Evolutionary conservation across 129 eudicot genomes (phyloP), one percentile per base, ranked within the genome.

Genomic region (Flaveria robusta): DNA sequence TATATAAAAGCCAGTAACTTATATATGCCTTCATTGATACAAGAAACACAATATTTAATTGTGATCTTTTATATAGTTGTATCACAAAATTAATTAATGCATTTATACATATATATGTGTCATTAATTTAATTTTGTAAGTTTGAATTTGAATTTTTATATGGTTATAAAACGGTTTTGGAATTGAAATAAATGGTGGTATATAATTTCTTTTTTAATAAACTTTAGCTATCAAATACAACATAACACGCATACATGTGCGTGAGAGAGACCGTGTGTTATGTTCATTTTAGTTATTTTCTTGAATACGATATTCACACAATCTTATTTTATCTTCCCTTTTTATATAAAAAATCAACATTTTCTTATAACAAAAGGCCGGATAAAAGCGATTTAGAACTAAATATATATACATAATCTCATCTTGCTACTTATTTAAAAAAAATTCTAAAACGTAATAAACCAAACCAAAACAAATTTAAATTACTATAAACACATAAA

Each of bases 81-180:
- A 42, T 42, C 46, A 42, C 46, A 42, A 9, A 42, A 42, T 7
- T 42, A 10, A n/a, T n/a, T n/a, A 8, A 42, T 42, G 46, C 12
- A 42, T 42, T 7, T 34, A 43, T 43, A 43, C 13, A 43, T 43
- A 34, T 9, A 42, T 11, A 0, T 11, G 3, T 54, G 12, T 54
- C 24, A 6, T 10, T 55, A n/a, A 5, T 7, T 8, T 19, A 9
- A 20, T 55, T 19, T 16, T 12, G 14, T 26, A 56, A 20, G 64
- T 27, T 56, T 56, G 29, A 56, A 56, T 56, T 56, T 7, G 10
- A 20, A 20, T 9, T 2, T 2, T 9, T 56, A 20, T 58, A 58
- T 58, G 65, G 65, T 22, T 58, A 37, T n/a, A 37, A 66, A 66
- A 34, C 71, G 9, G 47, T 66, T 66, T 39, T 66, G 71, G 71